Percentiles rank a stretch among this genome's conserved stretches.
phyloP scores from a whole-genome alignment of 495 filamentous ascomycete species.

The Annulohypoxylon bovei region DNA sequence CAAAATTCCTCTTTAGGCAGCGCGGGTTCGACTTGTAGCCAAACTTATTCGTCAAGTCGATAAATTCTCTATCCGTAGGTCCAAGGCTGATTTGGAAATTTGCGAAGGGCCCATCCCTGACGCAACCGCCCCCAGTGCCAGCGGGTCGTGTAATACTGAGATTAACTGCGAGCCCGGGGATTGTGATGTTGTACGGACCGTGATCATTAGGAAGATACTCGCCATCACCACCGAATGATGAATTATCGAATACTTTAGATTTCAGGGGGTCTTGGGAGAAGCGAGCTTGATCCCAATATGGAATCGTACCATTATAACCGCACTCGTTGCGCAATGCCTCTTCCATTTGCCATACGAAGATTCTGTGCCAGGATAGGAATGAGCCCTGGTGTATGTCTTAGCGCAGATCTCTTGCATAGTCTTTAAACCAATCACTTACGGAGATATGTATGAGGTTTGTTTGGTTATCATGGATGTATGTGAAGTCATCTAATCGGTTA shows the following conservation, averaged over 20 bases:
- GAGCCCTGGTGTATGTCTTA: conserved; percentile 16
- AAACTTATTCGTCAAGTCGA: conserved; percentile 44
- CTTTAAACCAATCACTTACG: conserved; percentile 8
- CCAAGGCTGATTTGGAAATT: conserved; percentile 26
- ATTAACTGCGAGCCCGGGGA: conserved; percentile 40
- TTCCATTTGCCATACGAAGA: conserved; percentile 46
- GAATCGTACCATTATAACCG: conserved; percentile 46
- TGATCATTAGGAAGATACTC: conserved; percentile 56
- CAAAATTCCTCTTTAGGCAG: conserved; percentile 70
- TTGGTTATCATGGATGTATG: conserved; percentile 70
- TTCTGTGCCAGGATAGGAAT: conserved; percentile 49
- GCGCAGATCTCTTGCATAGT: neutral
- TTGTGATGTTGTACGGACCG: conserved; percentile 27
- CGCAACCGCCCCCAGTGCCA: conserved; percentile 69
- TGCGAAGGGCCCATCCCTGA: conserved; percentile 66
- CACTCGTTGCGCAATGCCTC: conserved; percentile 47
- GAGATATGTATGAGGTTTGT: conserved; percentile 68
- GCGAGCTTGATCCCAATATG: conserved; percentile 50
- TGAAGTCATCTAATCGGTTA: conserved; percentile 69
- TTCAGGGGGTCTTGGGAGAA: conserved; percentile 22
- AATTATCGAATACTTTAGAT: conserved; percentile 70
- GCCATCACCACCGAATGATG: conserved; percentile 70
- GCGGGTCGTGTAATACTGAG: conserved; percentile 49
- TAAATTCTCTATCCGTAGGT: conserved; percentile 47
- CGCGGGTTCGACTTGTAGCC: conserved; percentile 59